Percentiles rank a stretch among this genome's conserved stretches.
These are phyloP conservation scores for Cryptosporidium ryanae DNA, from an alignment of 169 alveolate species.

Conservation along the genomic window DNA sequence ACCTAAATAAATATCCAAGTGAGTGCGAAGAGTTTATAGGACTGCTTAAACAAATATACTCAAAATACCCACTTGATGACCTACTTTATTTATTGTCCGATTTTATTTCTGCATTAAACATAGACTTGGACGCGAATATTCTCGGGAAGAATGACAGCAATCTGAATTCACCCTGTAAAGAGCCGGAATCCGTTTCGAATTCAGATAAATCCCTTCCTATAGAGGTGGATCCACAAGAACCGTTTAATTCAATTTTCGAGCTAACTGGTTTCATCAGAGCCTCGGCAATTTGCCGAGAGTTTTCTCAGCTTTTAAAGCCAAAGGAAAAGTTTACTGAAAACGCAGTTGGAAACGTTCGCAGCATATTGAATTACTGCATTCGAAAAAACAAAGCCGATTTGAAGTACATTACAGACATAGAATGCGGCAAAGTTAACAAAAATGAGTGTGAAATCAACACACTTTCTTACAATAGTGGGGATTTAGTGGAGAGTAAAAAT, in stretches of 20 bases:
- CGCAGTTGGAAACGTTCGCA: conserved; percentile 14
- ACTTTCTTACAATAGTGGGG: background rate
- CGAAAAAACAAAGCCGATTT: no score
- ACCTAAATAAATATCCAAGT: conserved; percentile 6
- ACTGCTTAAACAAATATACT: conserved; percentile 6
- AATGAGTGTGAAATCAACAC: background rate
- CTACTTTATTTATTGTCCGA: conserved; percentile 22
- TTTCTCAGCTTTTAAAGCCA: conserved; percentile 41
- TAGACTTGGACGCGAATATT: background rate
- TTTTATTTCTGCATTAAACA: conserved; percentile 25
- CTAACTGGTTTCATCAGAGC: conserved; percentile 39
- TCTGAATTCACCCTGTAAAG: background rate
- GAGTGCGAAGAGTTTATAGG: conserved; percentile 19
- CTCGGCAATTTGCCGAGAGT: conserved; percentile 43
- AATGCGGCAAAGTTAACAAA: background rate
- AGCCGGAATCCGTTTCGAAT: background rate
- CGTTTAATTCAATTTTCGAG: conserved; percentile 64
- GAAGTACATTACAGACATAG: no score
- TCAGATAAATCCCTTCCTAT: background rate
- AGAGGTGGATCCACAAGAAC: conserved; percentile 61
- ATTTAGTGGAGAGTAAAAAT: background rate
- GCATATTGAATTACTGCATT: conserved; percentile 33
- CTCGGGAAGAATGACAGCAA: background rate
- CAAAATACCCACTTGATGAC: conserved; percentile 37
- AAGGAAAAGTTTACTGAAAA: conserved; percentile 32